Percentiles rank a stretch among this genome's conserved stretches.
Evolutionary conservation across 139 green algal species (phyloP).

Genomic region (Chlorokybus atmophyticus): DNA sequence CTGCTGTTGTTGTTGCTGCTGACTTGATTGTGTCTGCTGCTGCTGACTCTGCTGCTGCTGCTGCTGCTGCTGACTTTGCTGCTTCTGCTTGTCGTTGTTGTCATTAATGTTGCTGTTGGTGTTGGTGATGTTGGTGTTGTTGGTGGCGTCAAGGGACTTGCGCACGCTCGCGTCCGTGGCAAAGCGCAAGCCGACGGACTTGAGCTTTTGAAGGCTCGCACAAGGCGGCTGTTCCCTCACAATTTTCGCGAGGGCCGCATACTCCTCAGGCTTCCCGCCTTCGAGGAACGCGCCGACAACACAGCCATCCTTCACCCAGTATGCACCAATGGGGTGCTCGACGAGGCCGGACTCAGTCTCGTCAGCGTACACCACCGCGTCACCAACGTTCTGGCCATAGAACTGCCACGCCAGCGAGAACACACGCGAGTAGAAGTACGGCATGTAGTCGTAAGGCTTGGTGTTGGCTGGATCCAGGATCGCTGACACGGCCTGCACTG

Average conservation of each 20-base stretch:
- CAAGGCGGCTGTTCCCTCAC: constrained; percentile 7
- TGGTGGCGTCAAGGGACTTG: no score
- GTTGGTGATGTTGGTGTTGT: no score
- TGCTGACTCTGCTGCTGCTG: no score
- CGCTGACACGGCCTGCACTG: constrained; percentile 13
- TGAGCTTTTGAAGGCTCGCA: background rate
- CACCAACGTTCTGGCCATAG: constrained; percentile 30
- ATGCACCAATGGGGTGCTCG: no score
- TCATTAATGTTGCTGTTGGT: no score
- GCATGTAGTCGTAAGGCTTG: constrained; percentile 70
- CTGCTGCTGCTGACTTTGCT: no score
- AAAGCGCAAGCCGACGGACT: constrained; percentile 9
- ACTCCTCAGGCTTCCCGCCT: constrained; percentile 24
- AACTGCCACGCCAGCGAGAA: constrained; percentile 46
- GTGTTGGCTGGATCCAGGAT: constrained; percentile 15
- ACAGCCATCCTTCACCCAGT: constrained; percentile 14
- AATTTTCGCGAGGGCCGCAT: constrained; percentile 7
- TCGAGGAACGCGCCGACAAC: constrained; percentile 28
- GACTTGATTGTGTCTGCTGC: no score
- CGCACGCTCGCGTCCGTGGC: no score
- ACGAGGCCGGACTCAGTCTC: no score
- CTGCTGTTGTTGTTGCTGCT: no score
- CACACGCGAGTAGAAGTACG: constrained; percentile 86
- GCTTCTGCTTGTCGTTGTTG: no score
- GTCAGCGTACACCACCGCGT: constrained; percentile 1